A percentile compares a stretch with the other conserved stretches of the same genome.
Evolutionary conservation across 78 protist species (phyloP).

Genomic region (Tieghemostelium lacteum): DNA sequence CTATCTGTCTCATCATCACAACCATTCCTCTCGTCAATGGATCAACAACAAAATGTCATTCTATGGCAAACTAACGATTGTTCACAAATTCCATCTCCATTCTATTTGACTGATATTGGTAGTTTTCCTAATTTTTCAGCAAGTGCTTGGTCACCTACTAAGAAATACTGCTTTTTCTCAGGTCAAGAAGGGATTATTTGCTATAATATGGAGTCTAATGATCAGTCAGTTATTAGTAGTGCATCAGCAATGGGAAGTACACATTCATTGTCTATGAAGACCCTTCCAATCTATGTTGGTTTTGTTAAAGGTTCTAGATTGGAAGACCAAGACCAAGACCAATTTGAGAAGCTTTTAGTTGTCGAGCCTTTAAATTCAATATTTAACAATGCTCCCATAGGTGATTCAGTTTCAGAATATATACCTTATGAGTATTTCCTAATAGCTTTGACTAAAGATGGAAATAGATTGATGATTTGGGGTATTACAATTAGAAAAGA

Average conservation of each 20-base stretch:
- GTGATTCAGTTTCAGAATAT: too few species aligned
- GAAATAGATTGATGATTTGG: slow-evolving; percentile 28
- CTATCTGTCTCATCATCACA: slow-evolving; percentile 1
- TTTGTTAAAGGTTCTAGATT: slow-evolving; percentile 24
- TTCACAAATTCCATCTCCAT: slow-evolving; percentile 29
- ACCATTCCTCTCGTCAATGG: slow-evolving; percentile 33
- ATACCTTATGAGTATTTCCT: slow-evolving; percentile 36
- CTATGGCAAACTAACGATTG: slow-evolving; percentile 37
- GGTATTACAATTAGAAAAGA: slow-evolving; percentile 30
- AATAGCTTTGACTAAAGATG: slow-evolving; percentile 27
- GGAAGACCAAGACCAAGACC: slow-evolving; percentile 11
- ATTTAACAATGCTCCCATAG: not conserved
- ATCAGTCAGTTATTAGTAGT: too few species aligned
- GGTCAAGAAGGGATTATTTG: slow-evolving; percentile 40
- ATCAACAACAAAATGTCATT: slow-evolving; percentile 27
- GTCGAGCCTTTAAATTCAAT: slow-evolving; percentile 24
- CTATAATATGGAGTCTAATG: slow-evolving; percentile 27
- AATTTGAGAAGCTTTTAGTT: slow-evolving; percentile 43
- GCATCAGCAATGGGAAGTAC: too few species aligned
- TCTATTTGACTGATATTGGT: slow-evolving; percentile 31
- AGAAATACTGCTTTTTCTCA: slow-evolving; percentile 40
- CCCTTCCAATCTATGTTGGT: slow-evolving; percentile 10
- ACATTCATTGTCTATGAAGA: not conserved
- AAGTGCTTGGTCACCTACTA: slow-evolving; percentile 46
- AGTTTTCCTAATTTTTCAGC: slow-evolving; percentile 5